Evolutionary conservation across 345 rosid species (phyloP).

Genomic region (Camelina neglecta): DNA sequence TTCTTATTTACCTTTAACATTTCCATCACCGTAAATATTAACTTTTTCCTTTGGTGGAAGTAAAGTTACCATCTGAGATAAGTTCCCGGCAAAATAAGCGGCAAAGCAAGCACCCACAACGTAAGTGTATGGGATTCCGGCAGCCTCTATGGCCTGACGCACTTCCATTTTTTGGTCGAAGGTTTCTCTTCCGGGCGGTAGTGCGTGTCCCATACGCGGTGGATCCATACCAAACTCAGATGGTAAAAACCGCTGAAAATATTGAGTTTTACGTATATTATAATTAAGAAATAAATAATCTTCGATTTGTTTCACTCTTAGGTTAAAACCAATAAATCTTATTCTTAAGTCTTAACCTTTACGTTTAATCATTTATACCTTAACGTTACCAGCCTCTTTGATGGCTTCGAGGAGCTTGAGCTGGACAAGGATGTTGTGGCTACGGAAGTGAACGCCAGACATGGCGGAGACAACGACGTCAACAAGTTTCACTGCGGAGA

Average conservation of each 20-base stretch:
- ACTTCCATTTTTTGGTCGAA: conserved; percentile 86
- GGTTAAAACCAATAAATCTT: background rate
- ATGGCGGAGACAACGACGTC: conserved; percentile 80
- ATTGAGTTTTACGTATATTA: background rate
- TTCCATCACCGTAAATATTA: conserved; percentile 70
- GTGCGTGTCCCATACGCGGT: conserved; percentile 66
- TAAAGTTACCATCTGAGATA: conserved; percentile 63
- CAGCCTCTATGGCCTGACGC: conserved; percentile 73
- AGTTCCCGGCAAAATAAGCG: conserved; percentile 77
- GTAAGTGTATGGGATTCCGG: conserved; percentile 79
- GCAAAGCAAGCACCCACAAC: conserved; percentile 76
- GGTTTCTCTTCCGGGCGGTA: conserved; percentile 77
- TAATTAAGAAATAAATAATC: background rate
- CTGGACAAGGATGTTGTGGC: conserved; percentile 76
- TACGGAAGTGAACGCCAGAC: conserved; percentile 83
- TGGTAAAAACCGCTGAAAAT: conserved; percentile 70
- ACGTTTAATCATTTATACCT: conserved; percentile 48
- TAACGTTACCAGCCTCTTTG: conserved; percentile 81
- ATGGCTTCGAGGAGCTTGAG: conserved; percentile 86
- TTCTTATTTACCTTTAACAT: conserved; percentile 56
- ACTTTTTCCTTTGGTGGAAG: conserved; percentile 65
- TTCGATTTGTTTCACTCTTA: conserved; percentile 3
- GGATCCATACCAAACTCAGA: conserved; percentile 96
- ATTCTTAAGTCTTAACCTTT: too few species aligned
- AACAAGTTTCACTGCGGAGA: conserved; percentile 59